These are phyloP conservation scores for Phyllosticta paracitricarpa DNA, from an alignment of 2,329 filamentous ascomycete species.

Conservation along the genomic window DNA sequence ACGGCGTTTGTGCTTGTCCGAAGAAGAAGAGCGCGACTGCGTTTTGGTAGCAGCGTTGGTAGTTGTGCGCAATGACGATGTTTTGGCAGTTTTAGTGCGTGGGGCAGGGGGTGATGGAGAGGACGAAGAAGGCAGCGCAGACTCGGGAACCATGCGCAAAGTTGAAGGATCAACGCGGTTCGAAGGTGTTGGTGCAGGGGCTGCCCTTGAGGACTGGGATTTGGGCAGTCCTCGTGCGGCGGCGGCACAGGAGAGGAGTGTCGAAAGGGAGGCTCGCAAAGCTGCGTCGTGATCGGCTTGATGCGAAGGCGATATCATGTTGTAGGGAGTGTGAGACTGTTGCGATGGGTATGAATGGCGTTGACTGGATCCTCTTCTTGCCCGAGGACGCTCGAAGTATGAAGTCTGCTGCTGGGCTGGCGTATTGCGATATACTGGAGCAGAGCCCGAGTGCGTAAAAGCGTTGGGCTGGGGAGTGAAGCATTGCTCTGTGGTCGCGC, in stretches of 20 bases:
- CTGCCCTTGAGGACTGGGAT: conserved; percentile 14
- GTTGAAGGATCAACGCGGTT: conserved; percentile 40
- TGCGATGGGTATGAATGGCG: conserved; percentile 29
- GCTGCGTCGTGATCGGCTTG: conserved; percentile 89
- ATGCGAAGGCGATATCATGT: conserved; percentile 62
- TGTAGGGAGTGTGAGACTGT: conserved; percentile 47
- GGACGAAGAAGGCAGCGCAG: conserved; percentile 37
- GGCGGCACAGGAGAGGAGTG: conserved; percentile 85
- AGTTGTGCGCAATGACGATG: conserved; percentile 19
- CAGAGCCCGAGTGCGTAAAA: conserved; percentile 71
- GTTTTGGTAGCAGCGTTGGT: conserved; percentile 13
- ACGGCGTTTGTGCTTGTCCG: conserved; percentile 12
- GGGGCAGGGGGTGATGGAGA: conserved; percentile 18
- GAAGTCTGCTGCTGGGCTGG: conserved; percentile 30
- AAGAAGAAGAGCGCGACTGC: conserved; percentile 3
- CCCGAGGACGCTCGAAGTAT: conserved; percentile 30
- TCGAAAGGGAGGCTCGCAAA: conserved; percentile 85
- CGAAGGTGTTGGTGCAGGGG: conserved; percentile 13
- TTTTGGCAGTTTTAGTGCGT: conserved; percentile 17
- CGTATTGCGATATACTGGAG: conserved; percentile 33
- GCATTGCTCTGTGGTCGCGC: conserved; percentile 38
- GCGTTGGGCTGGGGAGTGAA: conserved; percentile 89
- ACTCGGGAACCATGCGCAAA: conserved; percentile 51
- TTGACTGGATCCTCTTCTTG: conserved; percentile 24
- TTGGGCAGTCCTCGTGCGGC: conserved; percentile 78